Evolutionary conservation across 805 yeast species (phyloP).

Genomic region (Starmerella powellii): DNA sequence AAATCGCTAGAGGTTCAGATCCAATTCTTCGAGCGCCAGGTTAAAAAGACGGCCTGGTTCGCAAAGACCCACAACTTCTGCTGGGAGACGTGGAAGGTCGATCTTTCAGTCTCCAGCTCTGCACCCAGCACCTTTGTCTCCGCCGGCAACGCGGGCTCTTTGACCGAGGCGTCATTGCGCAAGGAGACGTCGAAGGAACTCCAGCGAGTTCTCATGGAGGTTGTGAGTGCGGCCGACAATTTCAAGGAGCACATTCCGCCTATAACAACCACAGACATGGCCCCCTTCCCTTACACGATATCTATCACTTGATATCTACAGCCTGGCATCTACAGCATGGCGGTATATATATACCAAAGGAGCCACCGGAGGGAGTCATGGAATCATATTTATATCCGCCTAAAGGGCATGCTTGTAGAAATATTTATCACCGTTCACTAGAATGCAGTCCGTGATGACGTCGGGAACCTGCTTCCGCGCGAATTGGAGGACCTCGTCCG

Average conservation of each 20-base stretch:
- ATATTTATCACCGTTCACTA: slow-evolving; percentile 48
- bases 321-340: too few species aligned
- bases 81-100: slow-evolving; percentile 66
- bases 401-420: too few species aligned
- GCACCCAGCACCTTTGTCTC: background rate
- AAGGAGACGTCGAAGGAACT: slow-evolving; percentile 27
- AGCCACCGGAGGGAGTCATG: too few species aligned
- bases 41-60: slow-evolving; percentile 46
- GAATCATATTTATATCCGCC: background rate
- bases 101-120: slow-evolving; percentile 33
- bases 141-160: background rate
- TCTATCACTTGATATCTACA: slow-evolving; percentile 23
- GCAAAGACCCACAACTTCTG: slow-evolving; percentile 37
- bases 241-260: slow-evolving; percentile 64
- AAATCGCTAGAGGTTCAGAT: slow-evolving; percentile 7
- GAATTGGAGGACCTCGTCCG: slow-evolving; percentile 34
- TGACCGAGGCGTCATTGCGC: slow-evolving; percentile 11
- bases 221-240: slow-evolving; percentile 42
- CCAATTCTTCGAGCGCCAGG: slow-evolving; percentile 26
- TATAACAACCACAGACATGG: slow-evolving; percentile 49
- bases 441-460: slow-evolving; percentile 51
- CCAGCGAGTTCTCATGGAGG: slow-evolving; percentile 33
- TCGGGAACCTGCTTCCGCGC: slow-evolving; percentile 27
- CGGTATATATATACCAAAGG: background rate
- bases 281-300: slow-evolving; percentile 52